Evolutionary conservation across 352 stramenopile genomes (phyloP).

Genomic region (Globisporangium heterothallicum): DNA sequence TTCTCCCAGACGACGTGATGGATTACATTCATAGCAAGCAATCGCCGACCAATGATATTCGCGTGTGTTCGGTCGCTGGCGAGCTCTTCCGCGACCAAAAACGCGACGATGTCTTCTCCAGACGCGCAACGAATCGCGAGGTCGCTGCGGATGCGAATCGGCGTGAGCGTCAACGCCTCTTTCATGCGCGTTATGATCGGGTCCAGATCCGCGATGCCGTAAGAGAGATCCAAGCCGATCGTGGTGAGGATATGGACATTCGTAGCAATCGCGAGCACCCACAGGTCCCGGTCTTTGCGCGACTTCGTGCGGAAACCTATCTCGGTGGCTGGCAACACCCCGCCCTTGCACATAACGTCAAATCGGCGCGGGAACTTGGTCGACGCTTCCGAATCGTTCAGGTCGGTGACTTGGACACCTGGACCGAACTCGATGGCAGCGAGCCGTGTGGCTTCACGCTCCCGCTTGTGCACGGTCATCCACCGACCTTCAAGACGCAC

Average conservation of each 20-base stretch:
- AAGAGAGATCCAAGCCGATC: constrained; percentile 38
- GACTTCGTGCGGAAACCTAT: constrained; percentile 74
- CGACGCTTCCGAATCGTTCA: constrained; percentile 44
- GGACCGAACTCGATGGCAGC: constrained; percentile 67
- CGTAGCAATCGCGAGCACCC: constrained; percentile 55
- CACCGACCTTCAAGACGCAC: constrained; percentile 27
- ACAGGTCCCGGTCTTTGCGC: constrained; percentile 71
- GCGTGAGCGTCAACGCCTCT: constrained; percentile 41
- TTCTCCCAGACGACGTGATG: constrained; percentile 84
- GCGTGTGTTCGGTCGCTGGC: constrained; percentile 47
- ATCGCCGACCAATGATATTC: constrained; percentile 40
- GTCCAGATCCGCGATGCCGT: constrained; percentile 50
- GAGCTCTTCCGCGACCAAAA: constrained; percentile 51
- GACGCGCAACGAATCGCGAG: constrained; percentile 55
- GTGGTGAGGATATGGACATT: constrained; percentile 60
- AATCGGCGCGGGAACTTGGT: constrained; percentile 77
- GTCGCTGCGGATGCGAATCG: constrained; percentile 67
- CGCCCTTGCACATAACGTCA: constrained; percentile 67
- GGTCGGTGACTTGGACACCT: constrained; percentile 60
- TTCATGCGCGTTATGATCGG: constrained; percentile 48
- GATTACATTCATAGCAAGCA: constrained; percentile 81
- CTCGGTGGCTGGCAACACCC: constrained; percentile 59
- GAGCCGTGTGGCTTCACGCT: constrained; percentile 41
- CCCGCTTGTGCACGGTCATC: constrained; percentile 31
- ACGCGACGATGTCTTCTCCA: constrained; percentile 65